Conservation (phyloP, 1,284 basidiomycete species). For the Cryptococcus floricola region DNA sequence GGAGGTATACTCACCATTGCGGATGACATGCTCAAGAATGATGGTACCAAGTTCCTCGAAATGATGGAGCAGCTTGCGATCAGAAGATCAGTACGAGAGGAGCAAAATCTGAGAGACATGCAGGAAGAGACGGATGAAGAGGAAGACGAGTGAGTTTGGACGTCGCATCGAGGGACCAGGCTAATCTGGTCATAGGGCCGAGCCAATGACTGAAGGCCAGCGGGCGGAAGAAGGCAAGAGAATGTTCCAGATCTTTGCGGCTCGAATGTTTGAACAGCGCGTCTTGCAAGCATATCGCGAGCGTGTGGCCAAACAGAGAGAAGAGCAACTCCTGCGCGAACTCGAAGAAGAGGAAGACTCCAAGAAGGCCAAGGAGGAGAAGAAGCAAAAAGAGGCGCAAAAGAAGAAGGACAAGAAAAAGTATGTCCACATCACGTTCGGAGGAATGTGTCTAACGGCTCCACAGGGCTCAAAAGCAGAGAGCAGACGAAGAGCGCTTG, state of each 20-base stretch:
- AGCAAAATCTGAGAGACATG: slow-evolving; percentile 64
- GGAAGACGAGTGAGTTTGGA: slow-evolving; percentile 53
- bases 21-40: slow-evolving; percentile 96
- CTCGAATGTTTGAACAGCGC: slow-evolving; percentile 97
- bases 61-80: slow-evolving; percentile 99
- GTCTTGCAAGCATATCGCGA: slow-evolving; percentile 90
- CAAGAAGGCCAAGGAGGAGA: slow-evolving; percentile 78
- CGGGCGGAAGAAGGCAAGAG: slow-evolving; percentile 98
- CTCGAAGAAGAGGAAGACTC: slow-evolving; percentile 83
- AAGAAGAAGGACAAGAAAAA: slow-evolving; percentile 83
- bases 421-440: slow-evolving; percentile 22
- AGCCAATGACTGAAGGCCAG: slow-evolving; percentile 58
- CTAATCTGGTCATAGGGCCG: slow-evolving; percentile 22
- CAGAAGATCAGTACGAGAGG: slow-evolving; percentile 85
- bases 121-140: slow-evolving; percentile 60
- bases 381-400: slow-evolving; percentile 93
- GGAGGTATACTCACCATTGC: slow-evolving; percentile 97
- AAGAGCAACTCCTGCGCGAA: slow-evolving; percentile 79
- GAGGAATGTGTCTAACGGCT: background rate
- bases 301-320: slow-evolving; percentile 85
- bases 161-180: slow-evolving; percentile 8
- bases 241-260: slow-evolving; percentile 99
- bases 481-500: slow-evolving; percentile 84
- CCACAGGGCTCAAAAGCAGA: slow-evolving; percentile 71
- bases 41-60: slow-evolving; percentile 97